Conservation (phyloP, 129 eudicot species). For the Dittrichia graveolens region DNA sequence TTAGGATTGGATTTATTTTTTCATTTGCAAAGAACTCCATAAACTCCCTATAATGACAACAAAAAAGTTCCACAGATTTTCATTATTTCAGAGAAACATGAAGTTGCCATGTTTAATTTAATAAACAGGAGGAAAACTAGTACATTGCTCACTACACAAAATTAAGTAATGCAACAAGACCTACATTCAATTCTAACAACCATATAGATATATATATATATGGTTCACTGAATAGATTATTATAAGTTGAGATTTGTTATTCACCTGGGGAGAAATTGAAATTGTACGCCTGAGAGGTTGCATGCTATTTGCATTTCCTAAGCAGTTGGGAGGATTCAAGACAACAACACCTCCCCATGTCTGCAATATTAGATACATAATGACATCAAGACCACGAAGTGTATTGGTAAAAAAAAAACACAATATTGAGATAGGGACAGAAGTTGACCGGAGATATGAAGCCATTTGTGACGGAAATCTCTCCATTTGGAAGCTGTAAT, state of each 20-base stretch:
- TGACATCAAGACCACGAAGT: slow-evolving; percentile 20
- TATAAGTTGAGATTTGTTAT: slow-evolving; percentile 20
- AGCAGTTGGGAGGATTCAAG: slow-evolving; percentile 81
- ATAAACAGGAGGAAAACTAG: too few relatives aligned
- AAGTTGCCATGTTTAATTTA: too few relatives aligned
- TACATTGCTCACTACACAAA: too few relatives aligned
- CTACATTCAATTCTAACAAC: background rate
- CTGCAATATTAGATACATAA: slow-evolving; percentile 45
- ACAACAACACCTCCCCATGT: slow-evolving; percentile 99
- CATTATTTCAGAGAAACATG: too few relatives aligned
- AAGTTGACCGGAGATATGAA: slow-evolving; percentile 88
- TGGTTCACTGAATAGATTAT: slow-evolving; percentile 3
- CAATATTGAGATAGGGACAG: slow-evolving; percentile 16
- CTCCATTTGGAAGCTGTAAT: slow-evolving; percentile 89
- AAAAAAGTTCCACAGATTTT: too few relatives aligned
- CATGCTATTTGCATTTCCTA: slow-evolving; percentile 35
- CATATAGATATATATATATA: slow-evolving; percentile 1
- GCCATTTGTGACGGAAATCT: slow-evolving; percentile 75
- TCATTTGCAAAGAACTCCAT: too few relatives aligned
- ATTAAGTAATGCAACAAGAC: background rate
- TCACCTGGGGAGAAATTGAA: slow-evolving; percentile 70
- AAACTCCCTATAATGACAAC: too few relatives aligned
- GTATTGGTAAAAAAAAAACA: slow-evolving; percentile 9
- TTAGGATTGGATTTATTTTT: too few relatives aligned
- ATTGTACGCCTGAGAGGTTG: slow-evolving; percentile 50